These are phyloP conservation scores for Diaporthe australafricana DNA, from an alignment of 2,329 filamentous ascomycete species.

Conservation along the genomic window DNA sequence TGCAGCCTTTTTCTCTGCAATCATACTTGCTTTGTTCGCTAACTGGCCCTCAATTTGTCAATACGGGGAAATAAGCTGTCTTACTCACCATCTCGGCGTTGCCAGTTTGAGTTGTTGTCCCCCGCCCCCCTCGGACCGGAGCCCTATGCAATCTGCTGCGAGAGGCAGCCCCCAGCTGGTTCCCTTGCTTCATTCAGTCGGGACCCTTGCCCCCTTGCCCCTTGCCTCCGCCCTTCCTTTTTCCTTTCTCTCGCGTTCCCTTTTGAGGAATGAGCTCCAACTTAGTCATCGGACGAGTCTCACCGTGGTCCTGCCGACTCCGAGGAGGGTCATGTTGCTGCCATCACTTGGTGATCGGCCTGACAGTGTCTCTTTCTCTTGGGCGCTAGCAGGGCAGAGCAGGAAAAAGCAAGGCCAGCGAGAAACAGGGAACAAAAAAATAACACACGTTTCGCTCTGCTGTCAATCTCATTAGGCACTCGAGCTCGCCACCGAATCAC, in stretches of 20 bases:
- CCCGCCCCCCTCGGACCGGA: not conserved
- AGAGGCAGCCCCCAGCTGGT: not conserved
- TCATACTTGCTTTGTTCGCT: conserved; percentile 24
- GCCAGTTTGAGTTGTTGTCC: conserved; percentile 14
- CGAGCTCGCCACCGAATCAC: conserved; percentile 33
- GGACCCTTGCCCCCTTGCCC: conserved; percentile 7
- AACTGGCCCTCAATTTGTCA: conserved; percentile 17
- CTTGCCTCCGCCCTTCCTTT: conserved; percentile 16
- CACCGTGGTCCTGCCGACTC: conserved; percentile 19
- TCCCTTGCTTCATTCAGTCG: conserved; percentile 24
- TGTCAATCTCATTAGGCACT: conserved; percentile 36
- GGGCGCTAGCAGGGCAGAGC: conserved; percentile 19
- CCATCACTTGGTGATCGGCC: conserved; percentile 25
- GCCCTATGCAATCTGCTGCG: conserved; percentile 4
- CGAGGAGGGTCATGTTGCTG: conserved; percentile 5
- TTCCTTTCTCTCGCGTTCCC: not conserved
- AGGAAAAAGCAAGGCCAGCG: conserved; percentile 21
- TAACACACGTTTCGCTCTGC: conserved; percentile 7
- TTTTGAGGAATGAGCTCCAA: conserved; percentile 19
- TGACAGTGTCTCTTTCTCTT: conserved; percentile 13
- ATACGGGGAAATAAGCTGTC: conserved; percentile 27
- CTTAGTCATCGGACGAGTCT: conserved; percentile 27
- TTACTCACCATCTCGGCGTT: conserved; percentile 23
- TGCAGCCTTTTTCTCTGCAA: conserved; percentile 19
- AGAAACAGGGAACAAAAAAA: conserved; percentile 23